Base-by-base conservation (phyloP, 2,329 filamentous ascomycete species). In the Talaromyces verruculosus region DNA sequence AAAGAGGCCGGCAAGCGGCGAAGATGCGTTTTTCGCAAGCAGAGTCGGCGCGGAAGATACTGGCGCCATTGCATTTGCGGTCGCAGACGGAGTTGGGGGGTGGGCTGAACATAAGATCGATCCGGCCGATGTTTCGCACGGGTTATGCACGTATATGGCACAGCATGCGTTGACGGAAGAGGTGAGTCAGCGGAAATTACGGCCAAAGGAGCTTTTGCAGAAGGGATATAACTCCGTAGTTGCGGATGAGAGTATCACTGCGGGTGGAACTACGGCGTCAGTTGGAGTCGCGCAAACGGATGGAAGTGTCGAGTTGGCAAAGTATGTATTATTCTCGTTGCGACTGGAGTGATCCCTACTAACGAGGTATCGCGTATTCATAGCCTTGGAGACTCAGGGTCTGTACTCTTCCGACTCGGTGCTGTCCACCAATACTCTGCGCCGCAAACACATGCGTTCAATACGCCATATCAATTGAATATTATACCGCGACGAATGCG, bases 371-470 rank as follows among this genome's bases (percentile, higher is more conserved):
- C 30, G 15, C 11, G n/a, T 33, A 41, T 49, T 11, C 28, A 63
- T 37, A 84, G 82, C 79, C 84, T 99, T 39, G 95, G 95, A 69
- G 95, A 99, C 80, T 97, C 93, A 30, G 95, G 95, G 37, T 98
- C 93, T 76, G 85, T 98, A 65, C 90, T 96, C 68, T 84, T 98
- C 67, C 88, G 93, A 15, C 86, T 92, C 30, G 96, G 94, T 71
- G 92, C 91, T 15, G 91, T 99, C 37, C 90, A 95, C 76, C 87
- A 90, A 65, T 89, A 88, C 74, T 96, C 93, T 1, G 86, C 89
- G 58, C 90, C 92, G 28, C 95, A 99, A 79, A 97, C 93, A 0
- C 95, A 99, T 77, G 93, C 90, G 51, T 99, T 99, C 85, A 99
- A 99, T 79, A 98, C 95, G 0, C 95, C 95, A 0, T 99, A 91